Percentiles rank a stretch among this genome's conserved stretches.
Conservation (phyloP, 306 rosid species). For the Gillenia trifoliata region DNA sequence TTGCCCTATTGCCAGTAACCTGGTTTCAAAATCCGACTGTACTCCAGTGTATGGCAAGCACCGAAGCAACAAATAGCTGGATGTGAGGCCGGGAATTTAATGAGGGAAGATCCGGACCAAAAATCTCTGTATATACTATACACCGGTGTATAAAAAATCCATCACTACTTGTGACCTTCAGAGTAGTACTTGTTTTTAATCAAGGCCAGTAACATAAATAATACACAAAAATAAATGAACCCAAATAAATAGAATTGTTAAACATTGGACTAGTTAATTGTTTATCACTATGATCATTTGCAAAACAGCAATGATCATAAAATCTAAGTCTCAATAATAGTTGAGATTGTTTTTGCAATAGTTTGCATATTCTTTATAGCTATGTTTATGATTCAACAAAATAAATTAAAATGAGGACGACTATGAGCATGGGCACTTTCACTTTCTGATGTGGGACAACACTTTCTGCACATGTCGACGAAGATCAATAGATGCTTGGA, state of each 20-base stretch:
- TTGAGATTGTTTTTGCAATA: not conserved
- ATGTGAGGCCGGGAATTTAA: too few relatives aligned
- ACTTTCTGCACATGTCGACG: not conserved
- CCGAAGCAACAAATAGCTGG: not conserved
- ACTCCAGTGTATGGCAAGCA: not conserved
- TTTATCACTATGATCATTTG: not conserved
- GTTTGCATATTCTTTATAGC: not conserved
- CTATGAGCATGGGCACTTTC: not conserved
- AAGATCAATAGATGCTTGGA: not conserved
- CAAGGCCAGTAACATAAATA: not conserved
- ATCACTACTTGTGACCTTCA: not conserved
- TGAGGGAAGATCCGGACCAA: too few relatives aligned
- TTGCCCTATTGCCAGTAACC: not conserved
- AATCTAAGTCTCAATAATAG: not conserved
- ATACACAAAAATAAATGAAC: not conserved
- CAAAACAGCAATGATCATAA: not conserved
- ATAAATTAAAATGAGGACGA: not conserved
- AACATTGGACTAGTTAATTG: not conserved
- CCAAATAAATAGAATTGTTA: not conserved
- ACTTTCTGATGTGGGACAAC: not conserved
- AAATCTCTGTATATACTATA: too few relatives aligned
- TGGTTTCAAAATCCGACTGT: not conserved
- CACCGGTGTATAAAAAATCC: not conserved
- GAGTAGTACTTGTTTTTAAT: not conserved
- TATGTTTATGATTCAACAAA: not conserved